phyloP scores from a whole-genome alignment of 2,329 filamentous ascomycete species.

The Neofusicoccum cordaticola region DNA sequence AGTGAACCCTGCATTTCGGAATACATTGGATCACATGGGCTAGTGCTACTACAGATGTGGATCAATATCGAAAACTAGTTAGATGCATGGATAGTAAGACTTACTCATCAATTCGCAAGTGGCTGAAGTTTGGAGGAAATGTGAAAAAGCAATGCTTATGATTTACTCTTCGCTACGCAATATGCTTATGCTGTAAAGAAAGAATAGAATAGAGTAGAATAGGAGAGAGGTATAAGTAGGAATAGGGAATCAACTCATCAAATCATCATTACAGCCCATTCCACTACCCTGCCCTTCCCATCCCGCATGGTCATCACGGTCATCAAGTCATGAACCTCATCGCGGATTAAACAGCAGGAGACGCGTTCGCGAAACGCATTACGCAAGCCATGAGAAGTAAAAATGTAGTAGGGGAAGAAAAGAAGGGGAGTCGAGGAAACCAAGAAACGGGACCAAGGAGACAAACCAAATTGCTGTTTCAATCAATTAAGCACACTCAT shows the following conservation, averaged over 20 bases:
- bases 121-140: too few species aligned
- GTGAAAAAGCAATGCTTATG: background rate
- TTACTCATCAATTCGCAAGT: too few species aligned
- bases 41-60: too few species aligned
- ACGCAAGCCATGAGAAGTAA: background rate
- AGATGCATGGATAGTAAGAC: too few species aligned
- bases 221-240: background rate
- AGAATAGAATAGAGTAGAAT: background rate
- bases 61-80: too few species aligned
- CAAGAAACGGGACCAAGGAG: background rate
- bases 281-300: background rate
- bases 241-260: background rate
- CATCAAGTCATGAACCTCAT: background rate
- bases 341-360: background rate
- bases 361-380: background rate
- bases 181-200: background rate
- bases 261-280: constrained; percentile 17
- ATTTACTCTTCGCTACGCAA: background rate
- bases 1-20: too few species aligned
- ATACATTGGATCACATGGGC: too few species aligned
- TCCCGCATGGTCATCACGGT: background rate
- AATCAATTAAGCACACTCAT: background rate
- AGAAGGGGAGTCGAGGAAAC: background rate
- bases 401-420: too few species aligned
- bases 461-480: background rate